Base-by-base conservation (phyloP, 1,284 basidiomycete species). In the Microbotryum lychnidis-dioicae region DNA sequence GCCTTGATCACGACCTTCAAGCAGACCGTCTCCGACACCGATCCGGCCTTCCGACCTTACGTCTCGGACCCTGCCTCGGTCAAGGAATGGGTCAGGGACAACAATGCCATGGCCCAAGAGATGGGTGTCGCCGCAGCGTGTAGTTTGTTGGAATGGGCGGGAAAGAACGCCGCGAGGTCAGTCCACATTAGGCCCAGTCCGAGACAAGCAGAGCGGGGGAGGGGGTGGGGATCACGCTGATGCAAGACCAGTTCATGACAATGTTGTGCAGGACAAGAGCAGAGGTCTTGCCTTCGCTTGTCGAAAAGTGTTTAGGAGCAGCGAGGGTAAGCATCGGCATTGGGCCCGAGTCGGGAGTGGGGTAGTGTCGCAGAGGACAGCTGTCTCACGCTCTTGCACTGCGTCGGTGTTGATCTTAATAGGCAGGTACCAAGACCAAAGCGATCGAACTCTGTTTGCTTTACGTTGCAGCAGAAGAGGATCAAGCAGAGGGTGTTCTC, bases 31-130 rank as follows among this genome's bases (percentile, higher is more conserved):
- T 91, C 90, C 55, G 94, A 97, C 74, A 83, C 84, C 66, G 94
- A 97, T 80, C 90, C 92, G 56, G 87, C 89, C 53, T 98, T 99
- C 80, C 33, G 46, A 42, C 89, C 90, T 27, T 97, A 90, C 76
- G 75, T 88, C 69, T 69, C 71, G 45, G 85, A 86, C 68, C 77
- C 83, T 10, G 87, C 89, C 74, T 76, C 85, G 48, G 83, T 96
- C 68, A 90, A 87, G 80, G 92, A 86, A 77, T 90, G 93, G 74
- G 87, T 80, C 46, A 84, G 84, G 4, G 96, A 99, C 73, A 80
- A 91, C 1, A 98, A 98, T 76, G 96, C 89, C 16, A 94, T 97
- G 37, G 93, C 96, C 14, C 96, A 99, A 76, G 96, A 98, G 79
- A 97, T 96, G 75, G 96, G 89, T 44, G 82, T 96, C 23, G 87